Base-by-base conservation (phyloP, 2,329 filamentous ascomycete genomes). In the Stylonectria norvegica region DNA sequence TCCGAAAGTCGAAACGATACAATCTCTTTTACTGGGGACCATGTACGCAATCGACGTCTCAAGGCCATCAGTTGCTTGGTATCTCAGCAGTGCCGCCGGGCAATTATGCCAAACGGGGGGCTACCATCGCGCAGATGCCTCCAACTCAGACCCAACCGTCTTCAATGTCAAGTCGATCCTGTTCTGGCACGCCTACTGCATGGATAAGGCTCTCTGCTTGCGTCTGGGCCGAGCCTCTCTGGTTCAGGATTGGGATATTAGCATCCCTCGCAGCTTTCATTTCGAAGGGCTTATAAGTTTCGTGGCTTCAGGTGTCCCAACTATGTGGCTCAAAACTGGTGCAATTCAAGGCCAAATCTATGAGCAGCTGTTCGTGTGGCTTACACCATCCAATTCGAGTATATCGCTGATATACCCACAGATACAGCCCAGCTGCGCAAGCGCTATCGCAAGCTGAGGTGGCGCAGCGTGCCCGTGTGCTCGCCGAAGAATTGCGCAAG, bases 1-100 rank as follows among this genome's bases (percentile, higher is more conserved):
- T 2, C 68, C 76, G 17, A 76, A 66, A 20, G 59, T 70, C 25
- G 63, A 76, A 47, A 81, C 74, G 30, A 70, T 83, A 16, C 71
- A 80, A 47, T 76, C 79, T 8, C 64, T 85, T 3, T 53, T 76
- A n/a, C 61, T 83, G 6, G 79, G 74, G 77, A 70, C 76, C 4
- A 63, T 78, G n/a, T 78, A 83, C 50, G 73, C 79, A 10, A 72
- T 83, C 34, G 79, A 84, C 45, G 69, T 75, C 11, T 80, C 78
- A 4, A 76, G 78, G 27, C 78, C 79, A 1, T 79, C 78, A 0
- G 68, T 85, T 4, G 78, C 77, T n/a, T 82, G 79, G 74, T 75
- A 78, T n/a, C 64, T 85, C 14, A 75, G 73, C 17, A 76, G 73
- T 5, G 71, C 72, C 14, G 81, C 80, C 0, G 73, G 75, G 10